Evolutionary conservation across 2,329 filamentous ascomycete species (phyloP).

Genomic region (Thielaviopsis ethacetica): DNA sequence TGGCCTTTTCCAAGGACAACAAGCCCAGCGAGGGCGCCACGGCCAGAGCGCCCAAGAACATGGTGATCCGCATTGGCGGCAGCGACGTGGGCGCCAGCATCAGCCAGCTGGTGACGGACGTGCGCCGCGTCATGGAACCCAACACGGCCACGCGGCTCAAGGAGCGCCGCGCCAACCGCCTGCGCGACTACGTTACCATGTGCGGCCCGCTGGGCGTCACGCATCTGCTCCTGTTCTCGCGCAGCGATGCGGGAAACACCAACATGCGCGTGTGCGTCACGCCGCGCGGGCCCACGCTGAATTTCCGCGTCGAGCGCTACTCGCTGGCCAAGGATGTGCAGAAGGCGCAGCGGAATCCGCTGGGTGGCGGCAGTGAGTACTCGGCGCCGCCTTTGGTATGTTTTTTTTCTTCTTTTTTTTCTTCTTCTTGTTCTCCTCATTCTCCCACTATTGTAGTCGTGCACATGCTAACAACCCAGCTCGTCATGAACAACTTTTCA

Average conservation of each 20-base stretch:
- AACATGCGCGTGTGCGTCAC: slow-evolving; percentile 79
- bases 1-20: slow-evolving; percentile 36
- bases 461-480: slow-evolving; percentile 23
- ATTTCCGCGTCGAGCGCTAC: slow-evolving; percentile 91
- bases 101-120: slow-evolving; percentile 80
- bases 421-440: too few relatives aligned
- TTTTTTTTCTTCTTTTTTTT: background rate
- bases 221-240: slow-evolving; percentile 83
- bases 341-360: slow-evolving; percentile 66
- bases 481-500: slow-evolving; percentile 97
- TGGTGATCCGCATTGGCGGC: slow-evolving; percentile 95
- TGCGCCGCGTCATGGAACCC: slow-evolving; percentile 88
- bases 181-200: slow-evolving; percentile 92
- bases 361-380: slow-evolving; percentile 71
- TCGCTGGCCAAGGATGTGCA: slow-evolving; percentile 84
- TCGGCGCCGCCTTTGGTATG: slow-evolving; percentile 63
- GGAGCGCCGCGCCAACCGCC: slow-evolving; percentile 72
- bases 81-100: slow-evolving; percentile 84
- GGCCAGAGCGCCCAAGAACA: slow-evolving; percentile 69
- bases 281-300: slow-evolving; percentile 77
- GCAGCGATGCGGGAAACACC: slow-evolving; percentile 77
- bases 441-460: too few relatives aligned
- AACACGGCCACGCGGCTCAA: slow-evolving; percentile 79
- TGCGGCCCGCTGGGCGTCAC: slow-evolving; percentile 84
- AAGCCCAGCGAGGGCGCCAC: slow-evolving; percentile 43